Evolutionary conservation across 768 basidiomycete genomes (phyloP), one percentile per base, ranked within the genome.

Genomic region (Tylopilus rubrobrunneus): DNA sequence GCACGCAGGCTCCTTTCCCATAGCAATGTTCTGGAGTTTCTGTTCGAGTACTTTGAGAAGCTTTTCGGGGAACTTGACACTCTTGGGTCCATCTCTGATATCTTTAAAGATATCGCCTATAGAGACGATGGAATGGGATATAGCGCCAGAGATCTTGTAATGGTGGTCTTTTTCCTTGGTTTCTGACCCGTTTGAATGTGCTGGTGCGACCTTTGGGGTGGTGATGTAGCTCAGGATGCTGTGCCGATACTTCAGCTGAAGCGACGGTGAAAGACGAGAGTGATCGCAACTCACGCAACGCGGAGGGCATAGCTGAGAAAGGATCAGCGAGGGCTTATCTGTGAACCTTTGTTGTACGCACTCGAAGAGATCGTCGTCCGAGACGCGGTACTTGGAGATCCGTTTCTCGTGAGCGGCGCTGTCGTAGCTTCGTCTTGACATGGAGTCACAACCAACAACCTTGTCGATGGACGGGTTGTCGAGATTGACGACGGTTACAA

Each of bases 21-120:
- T 92, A 9, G 92, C 92, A 60, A 98, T 93, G 60, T 86, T 83
- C 74, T 95, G 88, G 70, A 98, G 70, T 71, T 85, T 90, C 72
- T 85, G 82, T 68, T 97, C 94, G 57, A 99, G 74, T 8, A 90
- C 87, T 72, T 94, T 98, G 52, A 98, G 67, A 55, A 97, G 74
- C 71, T 93, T 94, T 73, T 98, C 93, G 0, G 96, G 95, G 69
- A 95, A 98, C 67, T 90, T 92, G 66, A 90, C 88, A 56, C 83
- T 88, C 74, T 89, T 92, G 50, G 84, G 81, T 6, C 89, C 86
- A 71, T 87, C 87, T 56, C 84, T 70, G 52, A 83, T 79, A 61
- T 89, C 90, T 67, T 85, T 85, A 75, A 90, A 89, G 68, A 92
- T 76, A 67, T 92, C 91, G 25, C 84, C 83, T 53, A 93, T 82